Evolutionary conservation across 2,329 filamentous ascomycete species (phyloP).

Genomic region (Phyllosticta capitalensis): DNA sequence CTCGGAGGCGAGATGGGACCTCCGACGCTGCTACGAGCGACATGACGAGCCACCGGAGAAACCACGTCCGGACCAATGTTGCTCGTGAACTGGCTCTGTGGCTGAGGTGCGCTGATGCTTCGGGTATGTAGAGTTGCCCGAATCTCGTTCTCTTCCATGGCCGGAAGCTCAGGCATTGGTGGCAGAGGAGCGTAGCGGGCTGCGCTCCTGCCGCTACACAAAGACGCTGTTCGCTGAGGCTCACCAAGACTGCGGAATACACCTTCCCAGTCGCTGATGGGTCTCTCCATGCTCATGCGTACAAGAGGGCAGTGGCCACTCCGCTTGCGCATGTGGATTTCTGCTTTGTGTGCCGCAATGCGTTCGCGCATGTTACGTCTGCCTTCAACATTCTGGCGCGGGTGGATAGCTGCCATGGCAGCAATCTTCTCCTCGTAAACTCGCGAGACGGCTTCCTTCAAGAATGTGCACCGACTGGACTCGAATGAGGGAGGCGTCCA

Average conservation of each 20-base stretch:
- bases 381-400: conserved; percentile 24
- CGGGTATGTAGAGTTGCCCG: background rate
- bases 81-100: background rate
- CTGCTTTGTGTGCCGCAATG: conserved; percentile 33
- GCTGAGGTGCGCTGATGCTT: background rate
- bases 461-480: conserved; percentile 45
- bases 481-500: conserved; percentile 42
- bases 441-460: conserved; percentile 51
- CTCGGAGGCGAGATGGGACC: background rate
- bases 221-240: background rate
- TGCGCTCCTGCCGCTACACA: background rate
- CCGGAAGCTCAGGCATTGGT: conserved; percentile 3
- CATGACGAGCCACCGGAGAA: background rate
- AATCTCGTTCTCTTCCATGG: background rate
- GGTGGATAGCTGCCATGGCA: conserved; percentile 22
- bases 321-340: conserved; percentile 30
- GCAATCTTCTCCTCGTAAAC: conserved; percentile 47
- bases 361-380: conserved; percentile 33
- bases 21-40: background rate
- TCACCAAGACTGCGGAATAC: conserved; percentile 21
- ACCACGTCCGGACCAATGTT: background rate
- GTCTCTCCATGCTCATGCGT: conserved; percentile 32
- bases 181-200: background rate
- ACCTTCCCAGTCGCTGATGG: conserved; percentile 30
- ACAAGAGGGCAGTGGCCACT: conserved; percentile 27